Conservation (phyloP, 192 early-diverging fungal species). For the Jimgerdemannia flammicorona region DNA sequence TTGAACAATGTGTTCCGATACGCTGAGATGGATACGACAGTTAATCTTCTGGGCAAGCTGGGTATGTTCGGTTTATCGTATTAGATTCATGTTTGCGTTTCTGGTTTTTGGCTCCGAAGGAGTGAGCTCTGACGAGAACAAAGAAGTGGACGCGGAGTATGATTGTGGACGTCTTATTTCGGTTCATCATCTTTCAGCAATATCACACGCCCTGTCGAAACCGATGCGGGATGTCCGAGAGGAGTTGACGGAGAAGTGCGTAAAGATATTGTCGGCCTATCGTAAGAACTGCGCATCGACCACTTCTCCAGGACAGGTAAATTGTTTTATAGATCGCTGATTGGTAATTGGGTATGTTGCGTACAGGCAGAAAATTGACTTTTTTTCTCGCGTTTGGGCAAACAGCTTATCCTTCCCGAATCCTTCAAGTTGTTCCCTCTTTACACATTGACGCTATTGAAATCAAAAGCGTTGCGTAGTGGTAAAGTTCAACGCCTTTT, state of each 20-base stretch:
- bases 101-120: neutral
- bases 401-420: constrained; percentile 90
- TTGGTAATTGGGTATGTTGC: too few relatives aligned
- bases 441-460: constrained; percentile 79
- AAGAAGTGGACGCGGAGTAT: neutral
- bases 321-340: constrained; percentile 13
- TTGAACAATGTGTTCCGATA: constrained; percentile 83
- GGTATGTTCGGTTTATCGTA: constrained; percentile 34
- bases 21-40: constrained; percentile 89
- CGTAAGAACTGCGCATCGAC: constrained; percentile 87
- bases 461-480: constrained; percentile 75
- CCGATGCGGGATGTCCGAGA: constrained; percentile 75
- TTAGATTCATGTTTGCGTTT: neutral
- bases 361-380: too few relatives aligned
- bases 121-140: neutral
- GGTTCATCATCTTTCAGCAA: constrained; percentile 39
- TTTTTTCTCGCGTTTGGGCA: neutral
- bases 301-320: constrained; percentile 72
- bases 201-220: constrained; percentile 64
- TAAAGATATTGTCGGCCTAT: constrained; percentile 86
- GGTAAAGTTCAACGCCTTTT: constrained; percentile 32
- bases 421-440: constrained; percentile 92
- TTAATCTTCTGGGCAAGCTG: constrained; percentile 82
- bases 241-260: constrained; percentile 80
- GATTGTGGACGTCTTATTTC: neutral